Evolutionary conservation across 257 asterid species (phyloP).

Genomic region (Plantago major): DNA sequence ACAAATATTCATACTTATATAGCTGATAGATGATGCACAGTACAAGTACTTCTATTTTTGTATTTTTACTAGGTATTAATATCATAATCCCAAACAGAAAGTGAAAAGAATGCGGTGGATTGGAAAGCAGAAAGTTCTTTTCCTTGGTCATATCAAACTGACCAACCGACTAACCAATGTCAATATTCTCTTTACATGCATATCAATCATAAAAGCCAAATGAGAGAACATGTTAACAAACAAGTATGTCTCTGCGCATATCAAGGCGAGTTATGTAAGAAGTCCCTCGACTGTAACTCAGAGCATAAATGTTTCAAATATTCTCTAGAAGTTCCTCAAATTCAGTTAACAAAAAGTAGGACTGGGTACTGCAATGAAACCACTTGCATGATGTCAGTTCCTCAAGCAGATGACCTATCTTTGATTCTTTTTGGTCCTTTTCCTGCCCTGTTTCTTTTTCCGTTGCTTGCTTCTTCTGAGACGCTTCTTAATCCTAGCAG

Average conservation of each 20-base stretch:
- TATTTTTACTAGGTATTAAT: slow-evolving; percentile 18
- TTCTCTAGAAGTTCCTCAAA: not conserved
- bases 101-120: slow-evolving; percentile 12
- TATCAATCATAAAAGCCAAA: slow-evolving; percentile 22
- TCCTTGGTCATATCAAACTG: slow-evolving; percentile 17
- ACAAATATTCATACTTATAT: slow-evolving; percentile 25
- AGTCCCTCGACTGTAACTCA: not conserved
- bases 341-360: slow-evolving; percentile 10
- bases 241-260: not conserved
- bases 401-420: no score
- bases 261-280: no score
- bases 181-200: slow-evolving; percentile 15
- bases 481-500: no score
- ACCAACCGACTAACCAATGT: slow-evolving; percentile 8
- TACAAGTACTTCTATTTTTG: slow-evolving; percentile 18
- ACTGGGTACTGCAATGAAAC: slow-evolving; percentile 3
- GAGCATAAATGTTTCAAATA: slow-evolving; percentile 1
- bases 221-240: slow-evolving; percentile 13
- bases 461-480: no score
- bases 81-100: slow-evolving; percentile 6
- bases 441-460: no score
- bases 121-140: slow-evolving; percentile 8
- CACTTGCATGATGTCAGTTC: no score
- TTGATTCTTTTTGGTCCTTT: no score
- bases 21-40: slow-evolving; percentile 26